phyloP scores from a whole-genome alignment of 2,329 filamentous ascomycete species.

The Fragosphaeria purpurea region DNA sequence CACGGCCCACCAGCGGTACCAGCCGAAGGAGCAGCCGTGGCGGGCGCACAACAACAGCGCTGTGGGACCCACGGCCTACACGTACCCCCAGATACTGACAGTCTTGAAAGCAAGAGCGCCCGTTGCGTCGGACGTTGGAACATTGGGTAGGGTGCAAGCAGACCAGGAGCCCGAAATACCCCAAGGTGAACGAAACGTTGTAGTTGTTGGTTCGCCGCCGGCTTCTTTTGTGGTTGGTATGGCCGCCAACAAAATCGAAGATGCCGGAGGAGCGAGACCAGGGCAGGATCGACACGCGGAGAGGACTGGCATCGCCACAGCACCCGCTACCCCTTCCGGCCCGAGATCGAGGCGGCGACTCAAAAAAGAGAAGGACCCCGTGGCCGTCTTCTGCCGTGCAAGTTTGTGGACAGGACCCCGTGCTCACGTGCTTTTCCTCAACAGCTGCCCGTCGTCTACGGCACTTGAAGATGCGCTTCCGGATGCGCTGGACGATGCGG shows the following conservation, averaged over 20 bases:
- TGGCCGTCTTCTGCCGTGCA: slow-evolving; percentile 21
- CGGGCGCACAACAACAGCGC: neutral
- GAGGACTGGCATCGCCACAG: no score
- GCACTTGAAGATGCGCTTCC: slow-evolving; percentile 19
- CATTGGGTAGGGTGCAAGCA: no score
- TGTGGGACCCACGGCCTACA: neutral
- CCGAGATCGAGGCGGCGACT: neutral
- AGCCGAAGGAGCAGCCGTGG: slow-evolving; percentile 11
- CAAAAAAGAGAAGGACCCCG: neutral
- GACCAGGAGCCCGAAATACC: no score
- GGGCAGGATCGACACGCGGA: no score
- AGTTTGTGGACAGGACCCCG: slow-evolving; percentile 23
- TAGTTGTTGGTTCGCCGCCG: no score
- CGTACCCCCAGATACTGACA: slow-evolving; percentile 2
- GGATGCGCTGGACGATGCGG: slow-evolving; percentile 11
- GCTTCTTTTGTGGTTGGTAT: no score
- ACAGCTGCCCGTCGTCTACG: slow-evolving; percentile 10
- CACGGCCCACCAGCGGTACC: slow-evolving; percentile 16
- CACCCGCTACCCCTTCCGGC: no score
- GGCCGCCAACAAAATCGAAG: neutral
- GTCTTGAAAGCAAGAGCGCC: no score
- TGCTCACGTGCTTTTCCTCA: slow-evolving; percentile 23
- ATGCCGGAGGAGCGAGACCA: neutral
- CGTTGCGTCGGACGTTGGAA: no score
- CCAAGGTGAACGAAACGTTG: no score